Base-by-base conservation (phyloP, 768 basidiomycete genomes). In the Terana coerulea region DNA sequence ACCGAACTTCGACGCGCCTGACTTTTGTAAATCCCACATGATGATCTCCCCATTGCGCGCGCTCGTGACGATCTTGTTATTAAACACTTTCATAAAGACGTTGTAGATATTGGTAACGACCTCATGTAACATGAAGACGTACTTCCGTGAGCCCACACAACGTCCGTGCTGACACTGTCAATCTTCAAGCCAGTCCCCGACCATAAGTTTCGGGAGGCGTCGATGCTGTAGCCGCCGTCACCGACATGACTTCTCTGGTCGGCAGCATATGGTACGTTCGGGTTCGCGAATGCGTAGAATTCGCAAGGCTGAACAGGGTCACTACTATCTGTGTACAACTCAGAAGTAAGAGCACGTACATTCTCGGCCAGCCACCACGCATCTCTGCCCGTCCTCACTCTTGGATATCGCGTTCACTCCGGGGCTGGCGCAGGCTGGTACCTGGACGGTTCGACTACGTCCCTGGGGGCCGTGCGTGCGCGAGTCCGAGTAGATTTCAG, bases 11-110 rank as follows among this genome's bases (percentile, higher is more conserved):
- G 79, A 77, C 2, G 72, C 62, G 3, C 86, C 84, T 19, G 75
- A 66, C 64, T 82, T 86, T 58, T 83, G 79, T 25, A 90, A 57
- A 63, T 91, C 88, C 89, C 89, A 91, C 74, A 90, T 79, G 26
- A 90, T 86, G 31, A 91, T 76, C 47, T 91, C 89, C 1, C 89
- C 89, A 56, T 89, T 91, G 14, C 85, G 72, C 1, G 86, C 86
- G 60, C 88, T 88, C 2, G 89, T 91, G 19, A 91, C 65, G 43
- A 91, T 79, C 68, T 91, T 91, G 65, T 83, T 81, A 63, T 72
- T 81, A 68, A 81, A 88, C 10, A 66, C 88, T 91, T 55, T 14
- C n/a, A 29, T 10, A 30, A 28, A 19, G 11, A n/a, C 22, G 9
- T 15, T 10, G 36, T 26, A 7, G 5, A 50, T 31, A 48, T 1